A percentile compares a stretch with the other conserved stretches of the same genome.
These are phyloP conservation scores for Cercis canadensis DNA, from an alignment of 306 rosid species.

Conservation along the genomic window DNA sequence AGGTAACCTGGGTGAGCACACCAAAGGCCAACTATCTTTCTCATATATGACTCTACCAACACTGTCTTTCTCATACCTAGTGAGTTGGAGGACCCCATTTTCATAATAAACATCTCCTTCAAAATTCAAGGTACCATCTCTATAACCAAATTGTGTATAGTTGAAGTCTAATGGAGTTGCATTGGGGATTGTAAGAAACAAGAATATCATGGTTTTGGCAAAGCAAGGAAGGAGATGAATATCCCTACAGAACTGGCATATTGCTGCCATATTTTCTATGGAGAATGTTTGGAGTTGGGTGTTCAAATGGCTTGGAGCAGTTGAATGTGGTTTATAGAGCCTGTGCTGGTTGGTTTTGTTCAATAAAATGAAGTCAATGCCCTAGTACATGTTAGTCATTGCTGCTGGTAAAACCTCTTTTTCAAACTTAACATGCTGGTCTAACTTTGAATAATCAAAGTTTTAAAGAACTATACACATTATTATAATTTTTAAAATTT, in stretches of 20 bases:
- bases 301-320: too few species aligned
- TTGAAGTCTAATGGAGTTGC: conserved; percentile 1
- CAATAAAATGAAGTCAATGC: too few species aligned
- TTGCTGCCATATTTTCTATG: background rate
- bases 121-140: background rate
- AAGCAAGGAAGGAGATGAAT: background rate
- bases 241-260: background rate
- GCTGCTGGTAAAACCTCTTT: too few species aligned
- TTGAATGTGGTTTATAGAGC: too few species aligned
- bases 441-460: too few species aligned
- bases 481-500: too few species aligned
- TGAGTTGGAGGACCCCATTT: conserved; percentile 26
- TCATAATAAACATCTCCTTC: conserved; percentile 28
- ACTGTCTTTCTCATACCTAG: conserved; percentile 6
- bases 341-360: too few species aligned
- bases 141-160: conserved; percentile 10
- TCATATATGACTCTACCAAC: too few species aligned
- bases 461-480: too few species aligned
- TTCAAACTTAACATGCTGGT: too few species aligned
- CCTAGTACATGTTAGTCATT: too few species aligned
- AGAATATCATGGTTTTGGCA: background rate
- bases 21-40: conserved; percentile 24
- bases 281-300: too few species aligned
- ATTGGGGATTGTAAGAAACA: background rate
- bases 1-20: conserved; percentile 21